Base-by-base conservation (phyloP, 352 stramenopile genomes). In the Globisporangium uncinulatum region DNA sequence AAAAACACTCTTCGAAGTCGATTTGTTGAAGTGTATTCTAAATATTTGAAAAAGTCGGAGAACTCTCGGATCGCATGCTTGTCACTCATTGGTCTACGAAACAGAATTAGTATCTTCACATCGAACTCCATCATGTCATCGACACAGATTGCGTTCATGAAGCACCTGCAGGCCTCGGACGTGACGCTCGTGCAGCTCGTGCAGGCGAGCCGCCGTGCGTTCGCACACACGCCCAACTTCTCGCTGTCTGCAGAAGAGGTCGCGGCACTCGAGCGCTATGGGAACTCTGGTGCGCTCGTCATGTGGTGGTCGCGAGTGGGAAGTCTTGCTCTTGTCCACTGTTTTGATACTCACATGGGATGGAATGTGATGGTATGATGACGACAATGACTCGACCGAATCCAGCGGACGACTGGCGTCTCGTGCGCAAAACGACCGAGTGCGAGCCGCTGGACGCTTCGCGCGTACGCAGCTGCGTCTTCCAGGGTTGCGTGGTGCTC, bases 401-500 rank as follows among this genome's bases (percentile, higher is more conserved):
- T 3, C 17, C 42, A 90, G 81, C 81, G 36, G 67, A 85, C n/a
- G 56, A 84, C 65, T 94, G 84, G 84, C 24, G 45, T 0, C 51
- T 62, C 3, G 78, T 94, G 32, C 54, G 66, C 56, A 89, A 88
- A 59, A 79, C 59, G 15, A 31, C 54, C 2, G 43, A 45, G 31
- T n/a, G 66, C 11, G 34, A 34, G 19, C 36, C 37, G 5, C 44
- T 89, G 6, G 52, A 69, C 32, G 65, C 69, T 17, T 59, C 58
- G 19, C 74, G 66, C 41, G 70, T 95, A 21, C 83, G 71, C n/a
- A 68, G 80, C 59, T 92, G 79, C 46, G 61, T 69, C 9, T 92
- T 95, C 67, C 74, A 87, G 43, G 82, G 79, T 3, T 44, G 60
- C 37, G 80, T 95, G 13, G 71, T 74, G 36, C 69, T 95, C 17